Evolutionary conservation across 2,329 filamentous ascomycete species (phyloP).

Genomic region (Verticillium albo-atrum): DNA sequence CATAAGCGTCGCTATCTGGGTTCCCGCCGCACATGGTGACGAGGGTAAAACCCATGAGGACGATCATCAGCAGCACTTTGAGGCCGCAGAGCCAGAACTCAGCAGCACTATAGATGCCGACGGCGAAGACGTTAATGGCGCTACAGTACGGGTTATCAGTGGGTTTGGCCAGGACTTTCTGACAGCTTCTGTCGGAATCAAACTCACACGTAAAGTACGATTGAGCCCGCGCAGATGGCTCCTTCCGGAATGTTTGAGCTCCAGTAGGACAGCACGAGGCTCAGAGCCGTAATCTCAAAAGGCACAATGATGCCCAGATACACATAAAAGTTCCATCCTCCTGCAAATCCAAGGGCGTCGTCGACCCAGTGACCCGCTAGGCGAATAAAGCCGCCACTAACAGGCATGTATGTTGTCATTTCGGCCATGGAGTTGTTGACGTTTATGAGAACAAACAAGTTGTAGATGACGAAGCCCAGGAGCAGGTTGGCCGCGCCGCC

Average conservation of each 20-base stretch:
- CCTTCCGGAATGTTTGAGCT: slow-evolving; percentile 22
- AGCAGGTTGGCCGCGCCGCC: slow-evolving; percentile 10
- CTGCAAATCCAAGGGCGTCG: slow-evolving; percentile 41
- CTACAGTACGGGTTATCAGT: not conserved
- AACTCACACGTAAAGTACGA: slow-evolving; percentile 4
- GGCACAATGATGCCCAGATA: slow-evolving; percentile 46
- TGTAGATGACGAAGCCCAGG: slow-evolving; percentile 10
- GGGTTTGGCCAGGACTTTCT: no score
- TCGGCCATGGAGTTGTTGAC: slow-evolving; percentile 33
- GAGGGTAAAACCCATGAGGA: slow-evolving; percentile 57
- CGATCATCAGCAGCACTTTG: slow-evolving; percentile 58
- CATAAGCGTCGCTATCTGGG: slow-evolving; percentile 52
- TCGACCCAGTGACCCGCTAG: slow-evolving; percentile 47
- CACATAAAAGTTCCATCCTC: slow-evolving; percentile 46
- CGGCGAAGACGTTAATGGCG: slow-evolving; percentile 18
- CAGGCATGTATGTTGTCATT: slow-evolving; percentile 23
- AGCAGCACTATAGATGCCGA: slow-evolving; percentile 63
- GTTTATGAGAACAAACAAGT: slow-evolving; percentile 20
- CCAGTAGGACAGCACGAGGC: slow-evolving; percentile 33
- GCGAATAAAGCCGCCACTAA: slow-evolving; percentile 44
- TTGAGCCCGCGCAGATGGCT: slow-evolving; percentile 8
- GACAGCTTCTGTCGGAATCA: no score
- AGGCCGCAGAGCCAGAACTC: slow-evolving; percentile 63
- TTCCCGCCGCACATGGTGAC: slow-evolving; percentile 60
- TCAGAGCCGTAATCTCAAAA: slow-evolving; percentile 43